phyloP scores from a whole-genome alignment of 2,329 filamentous ascomycete genomes.

The Calonectria crousiana region DNA sequence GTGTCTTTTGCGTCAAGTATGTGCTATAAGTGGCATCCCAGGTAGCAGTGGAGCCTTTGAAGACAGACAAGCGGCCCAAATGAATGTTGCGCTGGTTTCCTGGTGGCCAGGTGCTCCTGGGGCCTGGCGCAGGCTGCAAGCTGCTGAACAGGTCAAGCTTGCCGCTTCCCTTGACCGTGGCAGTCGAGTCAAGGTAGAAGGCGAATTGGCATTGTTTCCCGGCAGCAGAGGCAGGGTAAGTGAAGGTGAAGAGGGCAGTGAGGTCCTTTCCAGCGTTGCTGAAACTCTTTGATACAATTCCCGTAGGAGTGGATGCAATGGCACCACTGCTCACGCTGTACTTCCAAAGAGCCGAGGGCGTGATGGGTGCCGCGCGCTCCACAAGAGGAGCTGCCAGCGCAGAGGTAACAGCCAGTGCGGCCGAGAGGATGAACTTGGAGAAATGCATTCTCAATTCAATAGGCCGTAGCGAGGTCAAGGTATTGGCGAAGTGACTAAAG shows the following conservation, averaged over 20 bases:
- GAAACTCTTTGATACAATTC: slow-evolving; percentile 36
- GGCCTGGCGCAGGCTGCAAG: slow-evolving; percentile 35
- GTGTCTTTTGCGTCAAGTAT: slow-evolving; percentile 31
- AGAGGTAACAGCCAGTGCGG: slow-evolving; percentile 33
- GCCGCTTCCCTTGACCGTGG: slow-evolving; percentile 35
- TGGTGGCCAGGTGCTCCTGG: slow-evolving; percentile 35
- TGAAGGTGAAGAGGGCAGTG: slow-evolving; percentile 46
- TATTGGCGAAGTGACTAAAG: background rate
- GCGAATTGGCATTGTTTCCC: slow-evolving; percentile 43
- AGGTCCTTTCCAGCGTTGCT: slow-evolving; percentile 42
- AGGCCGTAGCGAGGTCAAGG: background rate
- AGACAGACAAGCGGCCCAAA: slow-evolving; percentile 29
- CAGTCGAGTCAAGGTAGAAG: slow-evolving; percentile 41
- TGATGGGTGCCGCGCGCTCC: slow-evolving; percentile 24
- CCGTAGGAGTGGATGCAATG: slow-evolving; percentile 29
- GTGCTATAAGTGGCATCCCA: slow-evolving; percentile 34
- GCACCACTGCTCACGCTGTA: slow-evolving; percentile 42
- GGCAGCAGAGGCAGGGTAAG: slow-evolving; percentile 36
- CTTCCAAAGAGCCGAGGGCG: slow-evolving; percentile 35
- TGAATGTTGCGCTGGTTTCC: slow-evolving; percentile 45
- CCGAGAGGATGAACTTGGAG: slow-evolving; percentile 36
- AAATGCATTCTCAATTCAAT: slow-evolving; percentile 35
- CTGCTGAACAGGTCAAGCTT: slow-evolving; percentile 47
- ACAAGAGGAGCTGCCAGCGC: slow-evolving; percentile 37
- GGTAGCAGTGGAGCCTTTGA: slow-evolving; percentile 15